These are phyloP conservation scores for Pilatotrama ljubarskyi DNA, from an alignment of 768 basidiomycete genomes.

Conservation along the genomic window DNA sequence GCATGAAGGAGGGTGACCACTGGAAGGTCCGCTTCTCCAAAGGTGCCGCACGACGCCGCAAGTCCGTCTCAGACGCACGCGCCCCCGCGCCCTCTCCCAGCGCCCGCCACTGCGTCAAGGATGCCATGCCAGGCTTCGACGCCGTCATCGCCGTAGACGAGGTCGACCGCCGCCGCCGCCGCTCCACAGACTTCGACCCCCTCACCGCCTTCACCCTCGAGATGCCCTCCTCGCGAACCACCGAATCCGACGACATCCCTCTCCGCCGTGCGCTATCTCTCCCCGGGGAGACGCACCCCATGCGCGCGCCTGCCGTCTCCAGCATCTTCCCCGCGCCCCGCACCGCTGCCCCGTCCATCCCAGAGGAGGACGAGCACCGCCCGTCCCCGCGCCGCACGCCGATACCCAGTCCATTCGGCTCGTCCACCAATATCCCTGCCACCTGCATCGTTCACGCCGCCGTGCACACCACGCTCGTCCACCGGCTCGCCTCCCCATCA, in stretches of 20 bases:
- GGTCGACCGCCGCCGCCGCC: conserved; percentile 58
- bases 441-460: background rate
- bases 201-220: conserved; percentile 10
- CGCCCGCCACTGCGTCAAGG: conserved; percentile 23
- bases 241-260: background rate
- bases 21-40: conserved; percentile 67
- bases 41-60: conserved; percentile 61
- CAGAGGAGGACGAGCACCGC: conserved; percentile 35
- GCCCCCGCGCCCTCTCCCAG: conserved; percentile 15
- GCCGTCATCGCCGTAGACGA: conserved; percentile 59
- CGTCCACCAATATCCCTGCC: conserved; percentile 6
- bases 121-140: conserved; percentile 23
- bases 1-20: conserved; percentile 50
- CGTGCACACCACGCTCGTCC: background rate
- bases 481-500: background rate
- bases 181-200: conserved; percentile 30
- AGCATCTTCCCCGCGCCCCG: conserved; percentile 7
- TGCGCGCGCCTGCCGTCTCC: background rate
- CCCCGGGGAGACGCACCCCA: conserved; percentile 5
- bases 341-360: conserved; percentile 2
- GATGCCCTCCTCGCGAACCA: background rate
- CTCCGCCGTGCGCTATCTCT: conserved; percentile 19
- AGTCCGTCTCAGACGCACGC: conserved; percentile 25
- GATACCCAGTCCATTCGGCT: conserved; percentile 8
- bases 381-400: conserved; percentile 22